Evolutionary conservation across 2,329 filamentous ascomycete species (phyloP), one percentile per base, ranked within the genome.

Genomic region (Trichoderma atrobrunneum): DNA sequence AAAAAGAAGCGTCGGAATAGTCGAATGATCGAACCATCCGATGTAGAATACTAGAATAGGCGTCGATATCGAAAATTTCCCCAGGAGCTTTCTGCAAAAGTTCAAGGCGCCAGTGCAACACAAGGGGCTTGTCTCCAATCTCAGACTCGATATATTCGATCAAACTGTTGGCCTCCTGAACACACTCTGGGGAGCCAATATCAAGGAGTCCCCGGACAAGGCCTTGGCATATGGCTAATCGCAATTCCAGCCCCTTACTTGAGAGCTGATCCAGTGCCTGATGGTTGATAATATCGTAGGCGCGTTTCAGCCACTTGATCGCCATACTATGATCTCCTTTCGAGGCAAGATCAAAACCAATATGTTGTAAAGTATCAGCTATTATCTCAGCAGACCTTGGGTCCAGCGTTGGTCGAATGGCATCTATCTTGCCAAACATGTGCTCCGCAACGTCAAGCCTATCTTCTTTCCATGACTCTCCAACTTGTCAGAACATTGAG

Each of bases 401-500:
- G 57, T 90, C 85, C 2, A 88, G 78, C 1, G 67, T 76, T 26
- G 76, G 77, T 48, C 76, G 79, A 11, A 81, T 79, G n/a, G 73
- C 82, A 76, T 83, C 81, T 2, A 89, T 81, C 76, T 92, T 92
- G 43, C 81, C 81, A 79, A 91, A 95, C 85, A 96, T 89, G 79
- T 93, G 89, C 70, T 97, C 93, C 32, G 93, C 93, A 62, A 94
- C 87, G 72, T 95, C 92, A 16, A 92, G 84, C 54, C 91, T 88
- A 54, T 88, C 85, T 77, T 94, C 90, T 76, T 90, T 89, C 90
- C 91, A 97, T 34, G 91, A 88, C 93, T 95, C 64, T 21, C 11
- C 61, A 21, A 18, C 3, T 12, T 2, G 66, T 79, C 64, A 80
- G 77, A 28, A 34, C 5, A 34, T 57, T 12, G 62, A 39, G 11